Conservation (phyloP, 2,329 filamentous ascomycete species). For the Xylariaceae sp. region DNA sequence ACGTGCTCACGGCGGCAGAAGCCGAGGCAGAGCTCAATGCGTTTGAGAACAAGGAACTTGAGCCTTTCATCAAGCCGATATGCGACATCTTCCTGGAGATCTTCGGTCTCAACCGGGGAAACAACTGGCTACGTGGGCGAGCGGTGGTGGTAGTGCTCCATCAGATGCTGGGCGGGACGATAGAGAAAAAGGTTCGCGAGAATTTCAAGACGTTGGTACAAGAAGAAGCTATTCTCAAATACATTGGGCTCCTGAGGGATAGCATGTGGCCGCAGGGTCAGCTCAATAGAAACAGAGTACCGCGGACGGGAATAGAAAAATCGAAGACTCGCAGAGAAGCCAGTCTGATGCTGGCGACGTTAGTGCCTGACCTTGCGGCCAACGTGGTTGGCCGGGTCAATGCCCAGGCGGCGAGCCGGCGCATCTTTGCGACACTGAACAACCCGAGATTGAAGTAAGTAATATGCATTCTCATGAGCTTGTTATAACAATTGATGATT, state of each 20-base stretch:
- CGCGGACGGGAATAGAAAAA: constrained; percentile 69
- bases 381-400: constrained; percentile 92
- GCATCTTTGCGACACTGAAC: constrained; percentile 87
- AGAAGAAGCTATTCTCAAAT: constrained; percentile 74
- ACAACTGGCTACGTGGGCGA: constrained; percentile 93
- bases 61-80: constrained; percentile 97
- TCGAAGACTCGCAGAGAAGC: constrained; percentile 80
- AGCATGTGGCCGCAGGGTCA: constrained; percentile 77
- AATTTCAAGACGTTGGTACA: constrained; percentile 68
- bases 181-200: constrained; percentile 92
- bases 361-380: constrained; percentile 85
- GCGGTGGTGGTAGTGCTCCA: constrained; percentile 96
- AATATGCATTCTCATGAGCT: constrained; percentile 3
- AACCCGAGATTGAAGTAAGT: constrained; percentile 85
- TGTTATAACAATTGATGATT: neutral
- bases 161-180: constrained; percentile 90
- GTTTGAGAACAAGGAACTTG: constrained; percentile 83
- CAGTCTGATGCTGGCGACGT: constrained; percentile 79
- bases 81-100: constrained; percentile 96
- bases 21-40: constrained; percentile 92
- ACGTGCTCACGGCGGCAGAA: constrained; percentile 58
- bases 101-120: constrained; percentile 90
- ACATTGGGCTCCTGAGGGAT: constrained; percentile 69
- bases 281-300: constrained; percentile 43
- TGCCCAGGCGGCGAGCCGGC: constrained; percentile 82